Evolutionary conservation across 2,329 filamentous ascomycete genomes (phyloP), one percentile per base, ranked within the genome.

Genomic region (Neofusicoccum sp.): DNA sequence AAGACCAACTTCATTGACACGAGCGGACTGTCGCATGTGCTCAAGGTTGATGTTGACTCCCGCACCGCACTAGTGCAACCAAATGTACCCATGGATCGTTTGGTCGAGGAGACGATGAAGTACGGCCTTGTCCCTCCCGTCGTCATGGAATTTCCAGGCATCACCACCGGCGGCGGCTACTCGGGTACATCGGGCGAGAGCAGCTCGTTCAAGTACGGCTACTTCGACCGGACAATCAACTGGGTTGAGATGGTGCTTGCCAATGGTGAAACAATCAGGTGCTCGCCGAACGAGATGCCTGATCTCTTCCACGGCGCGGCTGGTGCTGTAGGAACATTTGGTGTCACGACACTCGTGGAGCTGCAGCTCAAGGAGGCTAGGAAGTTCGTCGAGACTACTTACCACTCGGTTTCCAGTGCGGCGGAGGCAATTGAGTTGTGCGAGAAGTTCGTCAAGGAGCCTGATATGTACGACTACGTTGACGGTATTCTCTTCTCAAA

Each of bases 61-160:
- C 81, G 79, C 64, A 87, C 82, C 3, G 88, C 82, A 5, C 72
- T 88, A n/a, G 85, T 88, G 1, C 86, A 90, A 72, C 87, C 87
- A 3, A 89, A 89, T 66, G 87, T 89, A 6, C 77, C 86, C 1
- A 89, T 90, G 86, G 86, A 89, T 64, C 71, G 72, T 0, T 80
- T 90, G 6, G 82, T 88, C 11, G 79, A 81, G 58, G 82, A 81
- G 3, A 84, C 86, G 0, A 67, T 86, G n/a, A 72, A 76, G 20
- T 73, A 82, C 58, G 80, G 80, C 1, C 75, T 89, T 1, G 76
- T 89, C 2, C 86, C 87, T 0, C 83, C 84, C 0, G 85, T 90
- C 0, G 86, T 89, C 4, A 88, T 88, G 83, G 87, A 89, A 68
- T 89, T 89, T 61, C 86, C 86, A 2, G 86, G 85, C n/a, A 90